Conservation (phyloP, 1,284 basidiomycete genomes). For the Tetrapyrgos nigripes region DNA sequence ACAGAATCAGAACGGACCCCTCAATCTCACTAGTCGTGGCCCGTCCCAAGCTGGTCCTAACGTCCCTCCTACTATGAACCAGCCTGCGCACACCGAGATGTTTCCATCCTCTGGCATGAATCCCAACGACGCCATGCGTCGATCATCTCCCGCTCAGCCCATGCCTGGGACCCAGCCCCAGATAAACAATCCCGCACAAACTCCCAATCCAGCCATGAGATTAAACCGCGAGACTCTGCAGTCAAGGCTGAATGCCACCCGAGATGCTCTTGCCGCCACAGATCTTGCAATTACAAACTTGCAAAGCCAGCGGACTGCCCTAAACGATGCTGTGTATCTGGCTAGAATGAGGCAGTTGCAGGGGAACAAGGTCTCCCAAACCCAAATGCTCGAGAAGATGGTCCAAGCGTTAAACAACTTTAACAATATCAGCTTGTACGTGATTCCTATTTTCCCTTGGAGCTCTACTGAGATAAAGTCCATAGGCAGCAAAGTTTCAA, state of each 20-base stretch:
- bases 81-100: constrained; percentile 10
- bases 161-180: constrained; percentile 16
- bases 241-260: not conserved
- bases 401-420: constrained; percentile 24
- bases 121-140: constrained; percentile 46
- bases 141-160: constrained; percentile 54
- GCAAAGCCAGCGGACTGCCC: constrained; percentile 28
- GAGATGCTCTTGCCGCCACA: not conserved
- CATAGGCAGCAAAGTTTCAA: no score
- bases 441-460: not conserved
- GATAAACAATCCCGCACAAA: not conserved
- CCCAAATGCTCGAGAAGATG: constrained; percentile 44
- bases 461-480: no score
- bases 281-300: constrained; percentile 22
- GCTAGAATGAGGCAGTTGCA: constrained; percentile 36
- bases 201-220: not conserved
- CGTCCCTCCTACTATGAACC: constrained; percentile 20
- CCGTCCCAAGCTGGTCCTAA: constrained; percentile 16
- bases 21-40: constrained; percentile 41
- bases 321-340: constrained; percentile 33
- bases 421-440: constrained; percentile 1
- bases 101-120: constrained; percentile 40
- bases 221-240: not conserved
- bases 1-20: constrained; percentile 48
- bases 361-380: constrained; percentile 38